Evolutionary conservation across 352 stramenopile species (phyloP).

Genomic region (Phytophthora syringae): DNA sequence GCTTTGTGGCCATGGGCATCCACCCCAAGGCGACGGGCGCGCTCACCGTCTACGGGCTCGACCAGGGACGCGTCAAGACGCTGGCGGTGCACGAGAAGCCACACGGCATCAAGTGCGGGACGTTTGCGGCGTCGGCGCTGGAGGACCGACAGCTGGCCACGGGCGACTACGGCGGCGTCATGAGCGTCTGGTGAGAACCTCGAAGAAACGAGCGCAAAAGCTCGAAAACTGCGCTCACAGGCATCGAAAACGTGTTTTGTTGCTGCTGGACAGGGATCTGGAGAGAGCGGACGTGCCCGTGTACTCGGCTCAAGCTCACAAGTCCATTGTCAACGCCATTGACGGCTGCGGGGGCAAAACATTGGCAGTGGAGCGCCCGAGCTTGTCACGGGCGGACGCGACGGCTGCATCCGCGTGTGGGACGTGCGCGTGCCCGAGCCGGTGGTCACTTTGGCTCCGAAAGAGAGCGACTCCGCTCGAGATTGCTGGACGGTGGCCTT

Average conservation of each 20-base stretch:
- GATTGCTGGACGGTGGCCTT: slow-evolving; percentile 98
- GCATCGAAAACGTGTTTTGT: background rate
- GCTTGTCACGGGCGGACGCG: slow-evolving; percentile 93
- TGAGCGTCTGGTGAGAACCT: slow-evolving; percentile 68
- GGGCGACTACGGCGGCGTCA: slow-evolving; percentile 77
- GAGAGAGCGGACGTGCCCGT: slow-evolving; percentile 81
- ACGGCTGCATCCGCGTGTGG: slow-evolving; percentile 97
- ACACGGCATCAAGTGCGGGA: slow-evolving; percentile 96
- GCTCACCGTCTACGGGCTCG: slow-evolving; percentile 92
- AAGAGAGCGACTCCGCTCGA: slow-evolving; percentile 73
- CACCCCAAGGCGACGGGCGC: slow-evolving; percentile 93
- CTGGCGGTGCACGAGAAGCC: slow-evolving; percentile 76
- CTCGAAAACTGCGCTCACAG: slow-evolving; percentile 9
- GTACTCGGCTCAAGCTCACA: slow-evolving; percentile 92
- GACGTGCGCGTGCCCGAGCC: slow-evolving; percentile 91
- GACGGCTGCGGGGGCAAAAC: slow-evolving; percentile 94
- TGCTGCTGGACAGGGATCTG: slow-evolving; percentile 65
- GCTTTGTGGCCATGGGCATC: slow-evolving; percentile 94
- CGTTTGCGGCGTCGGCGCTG: slow-evolving; percentile 93
- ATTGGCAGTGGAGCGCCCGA: slow-evolving; percentile 93
- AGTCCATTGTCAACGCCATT: slow-evolving; percentile 95
- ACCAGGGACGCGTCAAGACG: slow-evolving; percentile 87
- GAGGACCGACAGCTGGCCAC: slow-evolving; percentile 90
- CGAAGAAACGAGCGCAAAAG: slow-evolving; percentile 10
- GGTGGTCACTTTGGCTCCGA: slow-evolving; percentile 93